Base-by-base conservation (phyloP, 2,329 filamentous ascomycete species). In the Paraphaeosphaeria sporulosa region DNA sequence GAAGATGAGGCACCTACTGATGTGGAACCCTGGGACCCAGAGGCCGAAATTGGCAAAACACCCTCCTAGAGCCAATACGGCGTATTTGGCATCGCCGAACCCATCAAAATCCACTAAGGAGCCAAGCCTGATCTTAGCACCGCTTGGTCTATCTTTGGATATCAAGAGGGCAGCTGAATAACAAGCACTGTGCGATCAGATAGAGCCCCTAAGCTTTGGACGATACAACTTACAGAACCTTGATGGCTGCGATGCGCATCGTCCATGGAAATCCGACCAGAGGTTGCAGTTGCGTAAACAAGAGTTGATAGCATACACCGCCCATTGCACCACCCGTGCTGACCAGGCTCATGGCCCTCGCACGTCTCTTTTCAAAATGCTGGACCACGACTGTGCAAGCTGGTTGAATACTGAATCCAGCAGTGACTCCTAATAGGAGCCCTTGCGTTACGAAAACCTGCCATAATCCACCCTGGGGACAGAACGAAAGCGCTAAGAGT, bases 191-290 rank as follows among this genome's bases (percentile, higher is more conserved):
- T 82, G 0, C 83, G 65, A 38, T 82, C 79, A 58, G 83, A 61
- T 78, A 21, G 83, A 78, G 9, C 80, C 78, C 0, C 69, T 71
- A 10, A 70, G 66, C 82, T 82, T 30, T 89, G 3, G 13, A 1
- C 4, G 8, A 0, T 7, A 23, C 10, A 10, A 64, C 70, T 51
- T 60, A 74, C 72, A 60, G 60, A 17, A 71, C 64, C 54, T 75
- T 84, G 62, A 91, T 87, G 0, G 84, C 89, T 1, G 90, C 79
- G 17, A 87, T 82, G 4, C 90, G 81, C 25, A 89, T 84, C 1
- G 86, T 81, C 85, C 87, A 89, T 0, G 80, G 73, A 63, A 90
- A 90, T 0, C 87, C 87, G 8, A 89, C 76, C 17, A 74, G 71
- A 0, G 84, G 83, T 9, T 86, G 77, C 21, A 89, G 74, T 55